These are phyloP conservation scores for Cryptococcus deneoformans DNA, from an alignment of 1,284 basidiomycete species.

Conservation along the genomic window DNA sequence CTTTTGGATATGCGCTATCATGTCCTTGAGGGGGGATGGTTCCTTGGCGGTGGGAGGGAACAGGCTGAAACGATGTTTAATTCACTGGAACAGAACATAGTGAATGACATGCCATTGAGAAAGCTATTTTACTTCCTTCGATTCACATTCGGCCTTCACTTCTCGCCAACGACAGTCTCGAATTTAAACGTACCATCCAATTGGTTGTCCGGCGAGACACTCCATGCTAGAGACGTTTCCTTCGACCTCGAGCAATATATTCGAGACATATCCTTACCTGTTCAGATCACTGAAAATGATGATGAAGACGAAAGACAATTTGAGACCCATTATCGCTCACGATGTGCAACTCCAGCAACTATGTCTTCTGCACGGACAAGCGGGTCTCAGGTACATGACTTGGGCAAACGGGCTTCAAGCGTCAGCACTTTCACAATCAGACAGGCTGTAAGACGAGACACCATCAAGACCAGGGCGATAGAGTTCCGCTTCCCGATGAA, in stretches of 20 bases:
- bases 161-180: background rate
- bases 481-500: background rate
- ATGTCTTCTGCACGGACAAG: background rate
- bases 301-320: background rate
- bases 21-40: conserved; percentile 31
- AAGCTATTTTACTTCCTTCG: too few species aligned
- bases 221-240: conserved; percentile 5
- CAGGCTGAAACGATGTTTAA: conserved; percentile 17
- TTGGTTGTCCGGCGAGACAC: background rate
- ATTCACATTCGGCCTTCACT: background rate
- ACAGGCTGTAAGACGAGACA: background rate
- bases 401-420: conserved; percentile 3
- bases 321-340: background rate
- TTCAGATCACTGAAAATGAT: background rate
- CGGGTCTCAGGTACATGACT: background rate
- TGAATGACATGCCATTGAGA: too few species aligned
- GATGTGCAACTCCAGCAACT: background rate
- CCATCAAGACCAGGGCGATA: background rate
- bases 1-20: conserved; percentile 29
- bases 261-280: conserved; percentile 17
- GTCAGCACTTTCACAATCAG: conserved; percentile 11
- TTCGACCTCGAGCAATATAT: conserved; percentile 41
- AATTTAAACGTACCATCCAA: background rate
- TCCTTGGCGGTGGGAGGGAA: conserved; percentile 26
- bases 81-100: conserved; percentile 10